Evolutionary conservation across 1,139 yeast species (phyloP).

Genomic region (Maudiozyma humilis): DNA sequence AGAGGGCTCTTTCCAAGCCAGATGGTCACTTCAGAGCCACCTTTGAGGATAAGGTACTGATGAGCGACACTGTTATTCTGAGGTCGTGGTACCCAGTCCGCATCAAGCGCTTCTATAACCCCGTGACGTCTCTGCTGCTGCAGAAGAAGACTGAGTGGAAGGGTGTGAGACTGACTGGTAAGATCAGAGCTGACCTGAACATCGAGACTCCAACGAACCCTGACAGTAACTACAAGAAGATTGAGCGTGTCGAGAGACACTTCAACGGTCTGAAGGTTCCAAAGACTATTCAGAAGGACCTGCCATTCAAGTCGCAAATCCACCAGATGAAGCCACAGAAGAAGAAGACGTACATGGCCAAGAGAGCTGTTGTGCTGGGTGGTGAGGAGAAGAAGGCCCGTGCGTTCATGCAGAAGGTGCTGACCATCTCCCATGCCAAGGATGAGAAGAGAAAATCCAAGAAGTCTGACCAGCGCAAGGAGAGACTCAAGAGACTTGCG

Average conservation of each 20-base stretch:
- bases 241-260: constrained; percentile 79
- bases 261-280: constrained; percentile 88
- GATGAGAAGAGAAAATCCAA: constrained; percentile 69
- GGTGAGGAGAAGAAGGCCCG: constrained; percentile 94
- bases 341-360: constrained; percentile 74
- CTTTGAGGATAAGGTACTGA: constrained; percentile 86
- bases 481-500: constrained; percentile 64
- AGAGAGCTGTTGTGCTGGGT: constrained; percentile 87
- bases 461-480: constrained; percentile 70
- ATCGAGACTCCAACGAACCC: constrained; percentile 59
- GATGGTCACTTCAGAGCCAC: constrained; percentile 98
- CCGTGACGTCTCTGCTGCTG: constrained; percentile 82
- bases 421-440: constrained; percentile 78
- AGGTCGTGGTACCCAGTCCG: constrained; percentile 96
- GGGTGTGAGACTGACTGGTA: constrained; percentile 94
- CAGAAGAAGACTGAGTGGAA: constrained; percentile 78
- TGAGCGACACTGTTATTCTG: constrained; percentile 81
- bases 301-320: constrained; percentile 90
- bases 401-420: constrained; percentile 77
- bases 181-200: constrained; percentile 70
- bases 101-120: constrained; percentile 86
- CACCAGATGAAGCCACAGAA: constrained; percentile 82
- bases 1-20: constrained; percentile 86
- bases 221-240: constrained; percentile 65
- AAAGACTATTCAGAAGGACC: constrained; percentile 57